Percentiles rank a stretch among this genome's conserved stretches.
These are phyloP conservation scores for Linnemannia elongata DNA, from an alignment of 192 early-diverging fungal genomes.

Conservation along the genomic window DNA sequence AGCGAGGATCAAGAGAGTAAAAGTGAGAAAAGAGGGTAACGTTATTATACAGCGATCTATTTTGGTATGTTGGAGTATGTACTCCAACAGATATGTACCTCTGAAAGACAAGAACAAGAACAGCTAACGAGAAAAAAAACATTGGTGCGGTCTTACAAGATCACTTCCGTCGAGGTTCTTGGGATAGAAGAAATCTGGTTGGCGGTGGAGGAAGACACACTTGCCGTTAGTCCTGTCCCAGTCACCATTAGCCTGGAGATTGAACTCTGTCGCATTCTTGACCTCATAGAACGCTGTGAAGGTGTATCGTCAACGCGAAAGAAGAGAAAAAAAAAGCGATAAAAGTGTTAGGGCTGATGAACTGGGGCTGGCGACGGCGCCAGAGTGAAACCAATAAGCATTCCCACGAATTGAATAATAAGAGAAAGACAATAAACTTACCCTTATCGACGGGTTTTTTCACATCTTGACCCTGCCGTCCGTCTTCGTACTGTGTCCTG, in stretches of 20 bases:
- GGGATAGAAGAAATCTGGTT: conserved; percentile 6
- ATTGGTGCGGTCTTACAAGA: not conserved
- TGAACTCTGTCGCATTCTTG: conserved; percentile 10
- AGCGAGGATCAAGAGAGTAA: not conserved
- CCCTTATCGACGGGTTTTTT: not conserved
- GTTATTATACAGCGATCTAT: not conserved
- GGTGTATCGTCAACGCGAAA: not conserved
- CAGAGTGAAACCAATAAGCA: not conserved
- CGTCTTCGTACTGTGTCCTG: conserved; percentile 10
- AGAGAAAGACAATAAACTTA: not conserved
- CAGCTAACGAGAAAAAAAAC: too few relatives aligned
- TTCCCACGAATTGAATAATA: too few relatives aligned
- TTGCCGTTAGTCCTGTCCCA: conserved; percentile 13
- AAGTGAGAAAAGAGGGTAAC: not conserved
- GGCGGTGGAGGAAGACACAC: conserved; percentile 20
- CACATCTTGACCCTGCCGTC: not conserved
- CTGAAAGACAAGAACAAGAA: too few relatives aligned
- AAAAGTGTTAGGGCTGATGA: not conserved
- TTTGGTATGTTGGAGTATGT: not conserved
- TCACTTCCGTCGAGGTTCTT: conserved; percentile 2
- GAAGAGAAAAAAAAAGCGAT: not conserved
- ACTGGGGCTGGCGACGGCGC: not conserved
- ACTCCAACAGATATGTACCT: too few relatives aligned
- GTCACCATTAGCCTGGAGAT: conserved; percentile 21
- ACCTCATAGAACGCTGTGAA: conserved; percentile 11